phyloP scores from a whole-genome alignment of 2,329 filamentous ascomycete genomes.

The Sporothrix protearum region DNA sequence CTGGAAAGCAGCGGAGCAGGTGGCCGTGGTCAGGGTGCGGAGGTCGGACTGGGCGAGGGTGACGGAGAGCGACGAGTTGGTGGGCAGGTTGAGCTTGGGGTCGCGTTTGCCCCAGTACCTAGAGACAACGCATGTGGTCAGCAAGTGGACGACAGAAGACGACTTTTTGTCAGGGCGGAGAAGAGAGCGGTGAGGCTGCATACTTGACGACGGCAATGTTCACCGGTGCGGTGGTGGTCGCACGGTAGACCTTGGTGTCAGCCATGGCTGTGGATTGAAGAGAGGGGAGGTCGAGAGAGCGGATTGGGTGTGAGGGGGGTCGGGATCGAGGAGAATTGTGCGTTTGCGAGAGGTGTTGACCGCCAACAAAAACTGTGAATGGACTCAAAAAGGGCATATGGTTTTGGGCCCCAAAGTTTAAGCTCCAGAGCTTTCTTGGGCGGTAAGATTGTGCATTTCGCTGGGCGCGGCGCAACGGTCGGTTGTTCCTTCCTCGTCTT shows the following conservation, averaged over 20 bases:
- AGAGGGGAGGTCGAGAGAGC: neutral
- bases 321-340: neutral
- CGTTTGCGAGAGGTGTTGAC: neutral
- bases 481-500: constrained; percentile 5
- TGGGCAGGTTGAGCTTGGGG: constrained; percentile 87
- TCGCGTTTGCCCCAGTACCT: constrained; percentile 96
- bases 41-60: constrained; percentile 93
- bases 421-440: constrained; percentile 11
- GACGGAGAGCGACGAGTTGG: constrained; percentile 95
- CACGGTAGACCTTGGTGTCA: constrained; percentile 68
- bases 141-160: constrained; percentile 6
- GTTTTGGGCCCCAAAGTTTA: constrained; percentile 5
- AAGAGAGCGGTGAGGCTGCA: constrained; percentile 26
- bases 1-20: constrained; percentile 71
- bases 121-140: constrained; percentile 41
- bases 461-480: constrained; percentile 6
- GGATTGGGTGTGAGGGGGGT: neutral
- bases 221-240: constrained; percentile 93
- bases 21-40: constrained; percentile 92
- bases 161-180: neutral
- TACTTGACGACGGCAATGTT: constrained; percentile 99
- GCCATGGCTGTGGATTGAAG: constrained; percentile 22
- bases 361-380: constrained; percentile 4
- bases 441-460: constrained; percentile 3
- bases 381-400: constrained; percentile 12